Evolutionary conservation across 345 rosid genomes (phyloP), one percentile per base, ranked within the genome.

Genomic region (Populus ilicifolia): DNA sequence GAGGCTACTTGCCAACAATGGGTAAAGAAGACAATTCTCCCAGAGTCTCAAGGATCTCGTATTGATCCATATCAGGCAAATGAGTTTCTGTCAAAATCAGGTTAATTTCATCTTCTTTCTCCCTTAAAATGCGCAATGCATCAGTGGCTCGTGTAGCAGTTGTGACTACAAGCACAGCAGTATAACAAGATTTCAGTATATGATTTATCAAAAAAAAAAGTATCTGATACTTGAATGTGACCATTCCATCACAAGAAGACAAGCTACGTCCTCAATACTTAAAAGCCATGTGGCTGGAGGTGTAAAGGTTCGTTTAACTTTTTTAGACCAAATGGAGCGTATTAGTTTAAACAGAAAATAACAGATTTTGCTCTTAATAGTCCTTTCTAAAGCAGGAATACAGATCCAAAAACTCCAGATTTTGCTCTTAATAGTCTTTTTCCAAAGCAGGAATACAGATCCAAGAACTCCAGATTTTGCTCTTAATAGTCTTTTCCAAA

Each of bases 31-130:
- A 84, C 10, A 68, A 66, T 64, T 61, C 23, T 70, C 75, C 75
- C 16, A 89, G 5, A 59, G 76, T 82, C 72, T 88, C 89, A 36
- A 91, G 85, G 50, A 90, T 82, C 78, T 88, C 82, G 33, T 83
- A 86, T 78, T 83, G 84, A 69, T 81, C 84, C 83, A 83, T 89
- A 59, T 88, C 91, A 50, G 87, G 86, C 75, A 89, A 79, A 69
- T 74, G 67, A 39, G 73, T 62, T 63, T 91, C 91, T 11, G 86
- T 83, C 36, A 91, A 81, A 33, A 91, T 71, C 70, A 89, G 87
- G 75, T 84, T 85, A 5, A 90, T 54, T 67, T 82, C 77, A 12
- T 67, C 44, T 74, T 70, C 73, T 70, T 71, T 80, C 61, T 83
- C 82, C 48, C 66, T 76, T 46, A 84, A 29, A 72, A 87, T 86